phyloP scores from a whole-genome alignment of 176 grass and related monocot genomes.

The Rhipidocladum racemiflorum region DNA sequence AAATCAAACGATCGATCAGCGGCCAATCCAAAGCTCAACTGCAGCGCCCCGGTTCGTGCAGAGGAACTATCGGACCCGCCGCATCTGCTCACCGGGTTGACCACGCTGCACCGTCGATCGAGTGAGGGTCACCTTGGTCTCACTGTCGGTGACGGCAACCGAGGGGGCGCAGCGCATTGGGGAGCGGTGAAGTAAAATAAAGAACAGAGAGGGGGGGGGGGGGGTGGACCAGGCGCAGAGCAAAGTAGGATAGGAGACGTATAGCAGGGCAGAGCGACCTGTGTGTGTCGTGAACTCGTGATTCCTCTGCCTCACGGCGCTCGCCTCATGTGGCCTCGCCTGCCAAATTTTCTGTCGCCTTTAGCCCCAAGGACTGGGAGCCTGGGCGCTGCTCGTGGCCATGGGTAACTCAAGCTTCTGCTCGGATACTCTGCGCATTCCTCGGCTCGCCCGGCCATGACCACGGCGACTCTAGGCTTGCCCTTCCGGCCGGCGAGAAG shows the following conservation, averaged over 20 bases:
- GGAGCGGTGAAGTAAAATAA: slow-evolving; percentile 32
- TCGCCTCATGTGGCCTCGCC: background rate
- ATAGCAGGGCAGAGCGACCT: background rate
- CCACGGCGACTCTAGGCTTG: background rate
- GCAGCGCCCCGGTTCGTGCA: no score
- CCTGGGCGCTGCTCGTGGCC: background rate
- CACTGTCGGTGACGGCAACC: slow-evolving; percentile 16
- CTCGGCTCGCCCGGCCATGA: background rate
- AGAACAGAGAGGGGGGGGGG: no score
- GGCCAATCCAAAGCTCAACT: background rate
- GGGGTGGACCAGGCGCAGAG: background rate
- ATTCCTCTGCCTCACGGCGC: slow-evolving; percentile 3
- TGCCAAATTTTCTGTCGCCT: background rate
- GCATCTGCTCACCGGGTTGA: slow-evolving; percentile 4
- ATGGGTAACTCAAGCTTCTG: background rate
- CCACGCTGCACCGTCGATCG: background rate
- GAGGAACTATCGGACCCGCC: slow-evolving; percentile 18
- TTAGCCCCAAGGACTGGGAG: background rate
- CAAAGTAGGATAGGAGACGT: slow-evolving; percentile 6
- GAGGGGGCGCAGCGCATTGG: background rate
- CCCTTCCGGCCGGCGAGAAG: background rate
- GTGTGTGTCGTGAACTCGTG: background rate
- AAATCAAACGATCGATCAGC: background rate
- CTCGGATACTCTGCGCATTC: background rate
- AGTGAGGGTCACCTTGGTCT: background rate